Conservation (phyloP, 768 basidiomycete genomes). For the Mycena albidolilacea region DNA sequence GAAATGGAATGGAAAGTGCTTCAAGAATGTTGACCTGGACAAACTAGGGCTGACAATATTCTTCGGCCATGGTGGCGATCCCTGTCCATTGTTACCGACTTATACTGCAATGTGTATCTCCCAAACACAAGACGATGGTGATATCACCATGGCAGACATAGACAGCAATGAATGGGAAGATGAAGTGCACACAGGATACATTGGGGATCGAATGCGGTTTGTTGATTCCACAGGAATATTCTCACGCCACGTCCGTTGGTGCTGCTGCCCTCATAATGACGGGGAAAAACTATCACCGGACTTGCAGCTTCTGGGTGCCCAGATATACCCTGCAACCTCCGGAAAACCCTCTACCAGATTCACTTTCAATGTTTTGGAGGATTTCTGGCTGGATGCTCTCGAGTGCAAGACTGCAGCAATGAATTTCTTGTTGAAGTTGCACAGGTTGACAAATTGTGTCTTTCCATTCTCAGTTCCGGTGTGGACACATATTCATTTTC, state of each 20-base stretch:
- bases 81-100: too few relatives aligned
- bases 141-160: neutral
- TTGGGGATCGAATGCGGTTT: constrained; percentile 7
- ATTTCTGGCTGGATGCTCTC: constrained; percentile 40
- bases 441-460: neutral
- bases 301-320: constrained; percentile 33
- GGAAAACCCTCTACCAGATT: constrained; percentile 36
- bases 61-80: too few relatives aligned
- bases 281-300: neutral
- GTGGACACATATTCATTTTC: neutral
- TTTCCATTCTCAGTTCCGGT: neutral
- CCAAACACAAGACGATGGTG: neutral
- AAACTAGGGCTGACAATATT: too few relatives aligned
- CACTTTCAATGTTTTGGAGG: constrained; percentile 43
- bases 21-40: too few relatives aligned
- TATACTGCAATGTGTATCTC: too few relatives aligned
- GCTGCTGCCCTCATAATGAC: neutral
- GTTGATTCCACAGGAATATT: constrained; percentile 17
- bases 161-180: constrained; percentile 14
- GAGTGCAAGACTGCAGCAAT: constrained; percentile 35
- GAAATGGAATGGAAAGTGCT: too few relatives aligned
- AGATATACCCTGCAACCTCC: constrained; percentile 38
- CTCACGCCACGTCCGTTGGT: constrained; percentile 23
- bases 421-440: neutral
- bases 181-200: neutral